Conservation (phyloP, 192 early-diverging fungal genomes). For the Podila minutissima region DNA sequence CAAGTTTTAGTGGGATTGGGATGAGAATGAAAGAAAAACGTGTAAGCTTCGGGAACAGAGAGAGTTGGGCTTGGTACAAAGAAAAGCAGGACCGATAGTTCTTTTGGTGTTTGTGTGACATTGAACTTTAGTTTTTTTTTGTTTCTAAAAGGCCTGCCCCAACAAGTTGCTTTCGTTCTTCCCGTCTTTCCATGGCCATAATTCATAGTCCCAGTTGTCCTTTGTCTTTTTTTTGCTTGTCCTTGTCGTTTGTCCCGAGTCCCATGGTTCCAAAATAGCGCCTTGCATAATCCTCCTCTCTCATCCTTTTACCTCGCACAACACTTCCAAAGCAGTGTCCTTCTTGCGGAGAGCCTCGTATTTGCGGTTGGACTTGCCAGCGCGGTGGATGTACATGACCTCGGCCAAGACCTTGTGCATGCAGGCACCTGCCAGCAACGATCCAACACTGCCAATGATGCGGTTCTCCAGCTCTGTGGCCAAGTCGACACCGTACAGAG, state of each 20-base stretch:
- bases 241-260: no score
- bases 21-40: background rate
- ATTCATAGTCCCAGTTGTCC: no score
- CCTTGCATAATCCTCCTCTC: background rate
- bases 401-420: constrained; percentile 41
- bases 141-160: background rate
- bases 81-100: no score
- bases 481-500: constrained; percentile 20
- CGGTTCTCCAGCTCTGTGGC: constrained; percentile 27
- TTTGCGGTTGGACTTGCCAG: constrained; percentile 40
- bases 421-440: constrained; percentile 30
- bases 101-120: background rate
- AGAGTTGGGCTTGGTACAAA: background rate
- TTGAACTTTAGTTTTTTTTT: background rate
- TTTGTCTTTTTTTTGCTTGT: no score
- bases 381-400: constrained; percentile 22
- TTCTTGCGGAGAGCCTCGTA: constrained; percentile 46
- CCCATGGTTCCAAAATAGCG: no score
- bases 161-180: background rate
- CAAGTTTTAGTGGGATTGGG: background rate
- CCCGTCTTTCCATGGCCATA: background rate
- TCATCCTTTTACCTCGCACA: constrained; percentile 27
- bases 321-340: constrained; percentile 36
- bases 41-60: no score
- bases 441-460: constrained; percentile 45